A percentile compares a stretch with the other conserved stretches of the same genome.
These are phyloP conservation scores for Kuraishia molischiana DNA, from an alignment of 805 yeast species.

Conservation along the genomic window DNA sequence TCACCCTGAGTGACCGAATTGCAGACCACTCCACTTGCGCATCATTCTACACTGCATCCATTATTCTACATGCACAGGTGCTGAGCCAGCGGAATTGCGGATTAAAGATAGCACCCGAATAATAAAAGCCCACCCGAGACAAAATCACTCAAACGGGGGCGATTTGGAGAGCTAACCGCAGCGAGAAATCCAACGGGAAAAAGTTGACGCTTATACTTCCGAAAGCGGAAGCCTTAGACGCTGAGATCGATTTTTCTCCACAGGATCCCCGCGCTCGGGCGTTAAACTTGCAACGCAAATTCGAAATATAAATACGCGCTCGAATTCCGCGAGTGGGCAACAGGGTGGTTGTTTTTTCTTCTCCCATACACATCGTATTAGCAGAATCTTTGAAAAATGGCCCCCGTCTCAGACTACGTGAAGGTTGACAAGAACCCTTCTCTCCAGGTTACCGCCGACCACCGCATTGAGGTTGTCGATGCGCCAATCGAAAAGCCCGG, in stretches of 20 bases:
- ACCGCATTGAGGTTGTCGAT: slow-evolving; percentile 10
- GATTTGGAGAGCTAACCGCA: too few relatives aligned
- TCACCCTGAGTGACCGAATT: too few relatives aligned
- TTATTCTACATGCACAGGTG: too few relatives aligned
- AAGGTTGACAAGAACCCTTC: slow-evolving; percentile 9
- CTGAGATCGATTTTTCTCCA: background rate
- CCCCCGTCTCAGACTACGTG: background rate
- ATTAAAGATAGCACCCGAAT: too few relatives aligned
- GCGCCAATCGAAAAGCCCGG: slow-evolving; percentile 17
- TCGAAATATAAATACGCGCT: background rate
- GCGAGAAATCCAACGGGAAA: too few relatives aligned
- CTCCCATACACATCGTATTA: background rate
- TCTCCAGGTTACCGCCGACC: slow-evolving; percentile 12
- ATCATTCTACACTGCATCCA: too few relatives aligned
- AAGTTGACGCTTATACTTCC: background rate
- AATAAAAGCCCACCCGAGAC: too few relatives aligned
- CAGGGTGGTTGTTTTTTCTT: background rate
- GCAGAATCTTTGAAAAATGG: background rate
- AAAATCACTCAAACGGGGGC: too few relatives aligned
- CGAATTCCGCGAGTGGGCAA: background rate
- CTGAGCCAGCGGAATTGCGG: too few relatives aligned
- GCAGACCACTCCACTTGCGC: too few relatives aligned
- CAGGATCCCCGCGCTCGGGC: background rate
- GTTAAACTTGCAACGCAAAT: background rate
- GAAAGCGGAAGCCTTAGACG: background rate